Evolutionary conservation across 2,329 filamentous ascomycete species (phyloP), one percentile per base, ranked within the genome.

Genomic region (Ophiostoma australiae): DNA sequence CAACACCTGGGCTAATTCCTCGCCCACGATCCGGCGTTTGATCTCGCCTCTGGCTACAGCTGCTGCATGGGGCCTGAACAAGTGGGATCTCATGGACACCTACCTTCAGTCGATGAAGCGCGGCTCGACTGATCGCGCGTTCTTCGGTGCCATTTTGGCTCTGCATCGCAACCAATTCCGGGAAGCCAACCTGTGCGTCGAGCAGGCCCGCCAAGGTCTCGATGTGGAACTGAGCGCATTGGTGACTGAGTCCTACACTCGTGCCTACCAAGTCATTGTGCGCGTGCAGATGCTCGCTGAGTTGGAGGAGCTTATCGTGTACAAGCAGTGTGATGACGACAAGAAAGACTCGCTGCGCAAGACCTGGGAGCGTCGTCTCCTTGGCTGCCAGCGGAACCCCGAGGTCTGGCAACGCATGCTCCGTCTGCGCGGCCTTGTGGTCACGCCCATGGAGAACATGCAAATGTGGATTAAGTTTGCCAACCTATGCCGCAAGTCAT

Each of bases 381-480:
- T 95, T 78, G 95, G 95, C 17, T 97, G 95, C 75, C 94, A 99
- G 79, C 91, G 95, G 71, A 97, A 98, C 76, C 94, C 97, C 27
- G 95, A 99, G 77, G 93, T 98, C 3, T 99, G 95, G 95, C 94
- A 97, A 78, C 89, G 95, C 72, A 98, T 98, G 93, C 88, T 99
- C 70, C 95, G 97, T 78, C 89, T 99, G 41, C 89, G 95, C 72
- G 92, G 93, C 27, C 85, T 99, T 69, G 95, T 99, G 72, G 94
- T 98, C 73, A 90, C 90, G 0, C 94, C 96, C 0, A 88, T 88
- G 44, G 94, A 99, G 79, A 97, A 97, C 77, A 93, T 97, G 84
- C 92, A 97, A 77, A 99, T 99, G 93, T 97, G 94, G 89, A 98
- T 99, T 83, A 99, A 99, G 79, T 99, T 97, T 79, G 92, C 95